Percentiles rank a stretch among this genome's conserved stretches.
phyloP scores from a whole-genome alignment of 2,329 filamentous ascomycete species.

The Cylindrodendrum hubeiense region DNA sequence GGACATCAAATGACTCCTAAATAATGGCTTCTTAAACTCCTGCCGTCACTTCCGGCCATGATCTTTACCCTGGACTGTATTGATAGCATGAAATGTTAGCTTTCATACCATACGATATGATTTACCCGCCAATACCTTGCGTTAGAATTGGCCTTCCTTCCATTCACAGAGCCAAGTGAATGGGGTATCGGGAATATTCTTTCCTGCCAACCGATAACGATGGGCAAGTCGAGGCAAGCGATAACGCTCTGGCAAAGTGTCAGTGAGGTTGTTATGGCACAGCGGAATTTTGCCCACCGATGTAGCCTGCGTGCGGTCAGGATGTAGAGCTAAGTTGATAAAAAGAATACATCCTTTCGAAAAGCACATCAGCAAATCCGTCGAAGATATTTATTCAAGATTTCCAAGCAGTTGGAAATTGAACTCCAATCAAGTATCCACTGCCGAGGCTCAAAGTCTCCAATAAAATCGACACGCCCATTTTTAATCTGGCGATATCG shows the following conservation, averaged over 20 bases:
- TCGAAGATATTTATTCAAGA: constrained; percentile 9
- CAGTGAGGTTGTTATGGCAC: neutral
- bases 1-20: neutral
- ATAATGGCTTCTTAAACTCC: neutral
- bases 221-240: neutral
- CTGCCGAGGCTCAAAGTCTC: constrained; percentile 1
- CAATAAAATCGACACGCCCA: constrained; percentile 3
- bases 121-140: neutral
- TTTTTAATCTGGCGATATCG: constrained; percentile 9
- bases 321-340: neutral
- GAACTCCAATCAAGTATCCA: constrained; percentile 13
- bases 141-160: constrained; percentile 1
- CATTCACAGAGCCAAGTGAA: neutral
- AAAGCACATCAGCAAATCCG: constrained; percentile 5
- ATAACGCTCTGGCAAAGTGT: neutral
- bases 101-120: neutral
- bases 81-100: neutral
- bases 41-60: neutral
- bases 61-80: neutral
- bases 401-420: neutral
- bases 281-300: constrained; percentile 4
- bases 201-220: neutral
- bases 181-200: neutral
- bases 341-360: constrained; percentile 11
- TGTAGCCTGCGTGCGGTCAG: neutral